Percentiles rank a stretch among this genome's conserved stretches.
phyloP scores from a whole-genome alignment of 495 filamentous ascomycete species.

The Podospora conica region DNA sequence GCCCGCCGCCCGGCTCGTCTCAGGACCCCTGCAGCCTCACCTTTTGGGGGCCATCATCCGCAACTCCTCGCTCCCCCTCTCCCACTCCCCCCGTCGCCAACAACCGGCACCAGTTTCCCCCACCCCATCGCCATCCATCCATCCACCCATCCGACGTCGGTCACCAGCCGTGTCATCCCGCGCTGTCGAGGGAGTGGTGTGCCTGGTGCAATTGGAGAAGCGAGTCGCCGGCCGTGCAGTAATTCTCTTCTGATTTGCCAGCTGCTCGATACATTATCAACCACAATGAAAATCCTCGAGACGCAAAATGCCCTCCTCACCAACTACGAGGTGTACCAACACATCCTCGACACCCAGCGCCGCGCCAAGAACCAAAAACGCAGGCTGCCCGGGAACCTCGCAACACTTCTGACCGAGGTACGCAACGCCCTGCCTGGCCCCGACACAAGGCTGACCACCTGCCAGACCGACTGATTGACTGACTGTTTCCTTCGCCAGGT shows the following conservation, averaged over 20 bases:
- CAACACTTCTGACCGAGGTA: constrained; percentile 27
- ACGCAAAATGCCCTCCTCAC: constrained; percentile 40
- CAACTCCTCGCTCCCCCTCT: not conserved
- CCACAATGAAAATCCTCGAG: constrained; percentile 44
- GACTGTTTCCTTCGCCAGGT: constrained; percentile 21
- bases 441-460: not conserved
- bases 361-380: constrained; percentile 35
- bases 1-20: constrained; percentile 3
- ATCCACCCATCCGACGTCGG: constrained; percentile 5
- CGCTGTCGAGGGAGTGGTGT: not conserved
- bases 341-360: constrained; percentile 35
- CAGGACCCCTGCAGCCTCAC: constrained; percentile 11
- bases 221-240: not conserved
- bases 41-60: not conserved
- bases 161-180: not conserved
- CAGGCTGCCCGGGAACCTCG: constrained; percentile 36
- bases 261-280: not conserved
- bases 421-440: not conserved
- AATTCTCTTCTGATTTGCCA: not conserved
- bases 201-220: not conserved
- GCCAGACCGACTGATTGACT: not conserved
- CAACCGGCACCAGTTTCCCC: not conserved
- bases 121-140: not conserved
- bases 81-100: not conserved
- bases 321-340: constrained; percentile 46